These are phyloP conservation scores for Garcia nutans DNA, from an alignment of 345 rosid genomes.

Conservation along the genomic window DNA sequence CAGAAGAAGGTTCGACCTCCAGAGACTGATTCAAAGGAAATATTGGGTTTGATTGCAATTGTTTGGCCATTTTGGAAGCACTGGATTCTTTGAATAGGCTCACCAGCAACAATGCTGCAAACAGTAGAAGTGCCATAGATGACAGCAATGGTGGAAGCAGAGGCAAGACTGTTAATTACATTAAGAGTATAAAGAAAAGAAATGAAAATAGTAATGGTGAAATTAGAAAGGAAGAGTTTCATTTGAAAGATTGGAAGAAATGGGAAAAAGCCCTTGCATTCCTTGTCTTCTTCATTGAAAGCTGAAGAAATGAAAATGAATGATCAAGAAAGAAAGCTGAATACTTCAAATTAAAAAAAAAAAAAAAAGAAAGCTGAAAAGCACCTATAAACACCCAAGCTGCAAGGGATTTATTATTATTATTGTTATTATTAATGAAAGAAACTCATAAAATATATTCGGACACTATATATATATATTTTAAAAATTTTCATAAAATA, in stretches of 20 bases:
- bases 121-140: slow-evolving; percentile 34
- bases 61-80: slow-evolving; percentile 43
- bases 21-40: slow-evolving; percentile 52
- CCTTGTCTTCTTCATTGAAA: slow-evolving; percentile 25
- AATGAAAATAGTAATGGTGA: slow-evolving; percentile 9
- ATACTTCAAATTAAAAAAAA: no score
- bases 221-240: slow-evolving; percentile 15
- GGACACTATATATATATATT: no score
- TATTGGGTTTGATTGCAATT: slow-evolving; percentile 32
- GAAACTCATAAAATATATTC: no score
- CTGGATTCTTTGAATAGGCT: slow-evolving; percentile 39
- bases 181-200: background rate
- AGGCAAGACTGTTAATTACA: slow-evolving; percentile 41
- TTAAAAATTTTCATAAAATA: no score
- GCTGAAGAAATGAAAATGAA: background rate
- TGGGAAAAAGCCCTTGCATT: background rate
- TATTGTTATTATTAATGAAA: no score
- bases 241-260: slow-evolving; percentile 19
- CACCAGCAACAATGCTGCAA: slow-evolving; percentile 49
- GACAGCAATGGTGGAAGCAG: slow-evolving; percentile 45
- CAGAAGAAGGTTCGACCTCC: slow-evolving; percentile 53
- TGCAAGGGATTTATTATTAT: no score
- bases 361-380: background rate
- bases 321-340: background rate
- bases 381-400: background rate